These are phyloP conservation scores for Hondaea fermentalgiana DNA, from an alignment of 108 stramenopile genomes.

Conservation along the genomic window DNA sequence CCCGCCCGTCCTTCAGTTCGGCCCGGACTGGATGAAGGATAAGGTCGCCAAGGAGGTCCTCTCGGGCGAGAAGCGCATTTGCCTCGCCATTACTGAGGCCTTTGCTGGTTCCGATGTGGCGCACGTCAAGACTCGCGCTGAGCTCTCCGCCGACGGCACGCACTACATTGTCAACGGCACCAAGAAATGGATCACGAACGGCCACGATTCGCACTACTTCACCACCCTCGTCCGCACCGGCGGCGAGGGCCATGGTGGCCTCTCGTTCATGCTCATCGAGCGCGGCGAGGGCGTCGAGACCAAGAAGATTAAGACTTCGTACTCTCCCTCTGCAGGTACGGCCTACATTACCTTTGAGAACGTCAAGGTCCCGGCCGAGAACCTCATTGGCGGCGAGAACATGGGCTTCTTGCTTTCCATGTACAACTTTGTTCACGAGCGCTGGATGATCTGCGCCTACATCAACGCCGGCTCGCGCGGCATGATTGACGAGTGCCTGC, in stretches of 20 bases:
- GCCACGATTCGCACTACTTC: conserved; percentile 16
- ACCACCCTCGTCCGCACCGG: conserved; percentile 10
- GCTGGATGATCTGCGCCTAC: conserved; percentile 19
- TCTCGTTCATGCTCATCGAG: background rate
- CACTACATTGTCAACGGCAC: conserved; percentile 5
- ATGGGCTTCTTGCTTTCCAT: background rate
- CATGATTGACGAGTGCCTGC: conserved; percentile 1
- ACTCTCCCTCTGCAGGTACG: background rate
- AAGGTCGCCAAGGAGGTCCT: conserved; percentile 17
- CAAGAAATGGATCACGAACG: conserved; percentile 17
- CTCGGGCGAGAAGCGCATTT: conserved; percentile 19
- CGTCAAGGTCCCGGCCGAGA: conserved; percentile 14
- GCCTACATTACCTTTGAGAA: conserved; percentile 21
- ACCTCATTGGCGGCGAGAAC: background rate
- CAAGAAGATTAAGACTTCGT: conserved; percentile 9
- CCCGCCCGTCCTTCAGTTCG: conserved; percentile 18
- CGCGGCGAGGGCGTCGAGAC: background rate
- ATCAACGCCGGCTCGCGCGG: conserved; percentile 2
- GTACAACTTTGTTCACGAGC: conserved; percentile 17
- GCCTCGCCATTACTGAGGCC: conserved; percentile 1
- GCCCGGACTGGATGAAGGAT: conserved; percentile 5
- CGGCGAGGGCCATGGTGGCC: background rate
- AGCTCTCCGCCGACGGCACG: background rate
- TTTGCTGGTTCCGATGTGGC: conserved; percentile 11
- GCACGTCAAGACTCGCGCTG: background rate